These are phyloP conservation scores for Gastrolobium villosum DNA, from an alignment of 306 rosid genomes.

Conservation along the genomic window DNA sequence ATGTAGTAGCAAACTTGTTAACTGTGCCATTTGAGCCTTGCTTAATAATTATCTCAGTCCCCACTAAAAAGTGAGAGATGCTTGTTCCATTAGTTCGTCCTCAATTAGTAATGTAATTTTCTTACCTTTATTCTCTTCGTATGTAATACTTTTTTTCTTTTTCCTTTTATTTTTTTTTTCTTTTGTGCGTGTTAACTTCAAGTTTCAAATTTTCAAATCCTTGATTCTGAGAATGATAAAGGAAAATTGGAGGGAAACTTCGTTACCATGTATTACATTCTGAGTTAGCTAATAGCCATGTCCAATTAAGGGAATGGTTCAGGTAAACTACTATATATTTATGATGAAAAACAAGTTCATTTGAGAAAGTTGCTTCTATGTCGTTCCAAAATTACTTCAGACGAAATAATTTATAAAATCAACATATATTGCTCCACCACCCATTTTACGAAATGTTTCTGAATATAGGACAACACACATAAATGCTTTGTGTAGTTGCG, in stretches of 20 bases:
- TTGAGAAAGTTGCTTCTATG: background rate
- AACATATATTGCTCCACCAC: slow-evolving; percentile 16
- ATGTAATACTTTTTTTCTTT: background rate
- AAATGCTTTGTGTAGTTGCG: no score
- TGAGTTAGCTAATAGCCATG: background rate
- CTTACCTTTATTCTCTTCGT: slow-evolving; percentile 21
- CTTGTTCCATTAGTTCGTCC: slow-evolving; percentile 20
- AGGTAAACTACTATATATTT: slow-evolving; percentile 8
- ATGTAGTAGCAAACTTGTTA: background rate
- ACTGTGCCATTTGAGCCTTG: background rate
- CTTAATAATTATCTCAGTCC: background rate
- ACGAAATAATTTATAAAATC: background rate
- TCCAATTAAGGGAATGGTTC: background rate
- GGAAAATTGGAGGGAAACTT: slow-evolving; percentile 39
- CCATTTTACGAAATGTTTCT: background rate
- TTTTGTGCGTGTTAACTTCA: slow-evolving; percentile 34
- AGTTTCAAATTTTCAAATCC: background rate
- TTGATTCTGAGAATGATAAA: background rate
- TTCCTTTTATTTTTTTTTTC: background rate
- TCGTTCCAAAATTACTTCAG: background rate
- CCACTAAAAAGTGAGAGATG: slow-evolving; percentile 20
- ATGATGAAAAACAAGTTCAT: background rate
- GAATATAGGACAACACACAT: no score
- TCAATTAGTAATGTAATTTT: background rate
- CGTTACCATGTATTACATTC: background rate